A percentile compares a stretch with the other conserved stretches of the same genome.
Evolutionary conservation across 495 filamentous ascomycete genomes (phyloP).

Genomic region (Penicillium waksmanii): DNA sequence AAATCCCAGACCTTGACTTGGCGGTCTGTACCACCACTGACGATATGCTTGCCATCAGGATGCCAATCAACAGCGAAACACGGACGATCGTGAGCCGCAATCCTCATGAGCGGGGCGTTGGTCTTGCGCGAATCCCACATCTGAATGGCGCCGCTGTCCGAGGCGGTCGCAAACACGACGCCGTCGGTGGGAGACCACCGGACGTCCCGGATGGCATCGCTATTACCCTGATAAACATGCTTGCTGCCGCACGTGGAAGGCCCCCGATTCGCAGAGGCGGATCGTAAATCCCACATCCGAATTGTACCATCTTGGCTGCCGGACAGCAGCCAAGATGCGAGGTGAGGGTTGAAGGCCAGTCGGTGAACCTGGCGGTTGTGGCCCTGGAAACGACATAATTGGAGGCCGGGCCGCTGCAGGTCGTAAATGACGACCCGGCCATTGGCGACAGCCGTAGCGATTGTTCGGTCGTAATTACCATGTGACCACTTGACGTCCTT

Average conservation of each 20-base stretch:
- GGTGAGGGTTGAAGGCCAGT: slow-evolving; percentile 85
- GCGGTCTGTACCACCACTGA: slow-evolving; percentile 80
- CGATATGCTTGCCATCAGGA: slow-evolving; percentile 87
- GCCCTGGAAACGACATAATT: slow-evolving; percentile 78
- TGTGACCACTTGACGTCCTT: slow-evolving; percentile 86
- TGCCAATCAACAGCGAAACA: slow-evolving; percentile 93
- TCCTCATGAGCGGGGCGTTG: slow-evolving; percentile 65
- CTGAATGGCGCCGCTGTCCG: slow-evolving; percentile 80
- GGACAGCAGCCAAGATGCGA: slow-evolving; percentile 75
- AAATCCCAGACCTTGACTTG: slow-evolving; percentile 93
- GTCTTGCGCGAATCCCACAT: slow-evolving; percentile 69
- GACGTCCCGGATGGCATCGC: slow-evolving; percentile 82
- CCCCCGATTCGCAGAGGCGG: slow-evolving; percentile 50
- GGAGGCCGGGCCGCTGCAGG: slow-evolving; percentile 70
- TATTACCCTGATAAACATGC: slow-evolving; percentile 62
- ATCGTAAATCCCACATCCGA: slow-evolving; percentile 75
- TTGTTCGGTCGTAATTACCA: slow-evolving; percentile 62
- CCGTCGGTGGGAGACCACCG: slow-evolving; percentile 88
- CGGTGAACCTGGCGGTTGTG: slow-evolving; percentile 91
- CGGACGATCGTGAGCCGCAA: slow-evolving; percentile 81
- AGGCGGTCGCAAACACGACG: slow-evolving; percentile 84
- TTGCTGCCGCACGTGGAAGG: slow-evolving; percentile 58
- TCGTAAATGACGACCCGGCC: slow-evolving; percentile 90
- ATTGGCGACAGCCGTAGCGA: slow-evolving; percentile 83
- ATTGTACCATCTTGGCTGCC: slow-evolving; percentile 92